Evolutionary conservation across 306 rosid genomes (phyloP).

Genomic region (Ormosia emarginata): DNA sequence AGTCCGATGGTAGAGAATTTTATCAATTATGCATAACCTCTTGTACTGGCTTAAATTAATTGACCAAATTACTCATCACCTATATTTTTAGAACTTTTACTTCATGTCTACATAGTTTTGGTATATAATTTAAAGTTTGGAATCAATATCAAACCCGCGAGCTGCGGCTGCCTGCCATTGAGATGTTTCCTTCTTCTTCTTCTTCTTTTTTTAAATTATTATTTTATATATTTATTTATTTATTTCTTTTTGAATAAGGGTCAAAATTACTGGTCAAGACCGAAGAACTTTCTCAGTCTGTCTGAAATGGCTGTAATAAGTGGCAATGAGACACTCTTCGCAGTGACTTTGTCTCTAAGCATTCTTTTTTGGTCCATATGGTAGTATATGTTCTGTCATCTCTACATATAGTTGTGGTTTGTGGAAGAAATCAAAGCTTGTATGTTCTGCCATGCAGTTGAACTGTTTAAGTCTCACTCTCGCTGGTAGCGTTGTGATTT

Average conservation of each 20-base stretch:
- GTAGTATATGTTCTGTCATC: not conserved
- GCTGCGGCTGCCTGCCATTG: not conserved
- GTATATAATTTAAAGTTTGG: not conserved
- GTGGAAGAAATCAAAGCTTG: not conserved
- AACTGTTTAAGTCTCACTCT: not conserved
- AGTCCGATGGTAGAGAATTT: not conserved
- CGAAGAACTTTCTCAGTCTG: not conserved
- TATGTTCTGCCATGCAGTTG: not conserved
- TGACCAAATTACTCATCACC: conserved; percentile 15
- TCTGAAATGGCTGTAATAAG: not conserved
- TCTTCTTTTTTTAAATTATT: not conserved
- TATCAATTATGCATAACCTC: not conserved
- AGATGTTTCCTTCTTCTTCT: not conserved
- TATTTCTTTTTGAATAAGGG: not conserved
- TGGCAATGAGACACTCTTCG: not conserved
- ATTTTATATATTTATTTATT: too few species aligned
- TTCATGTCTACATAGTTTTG: not conserved
- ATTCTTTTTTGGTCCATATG: not conserved
- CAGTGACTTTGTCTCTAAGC: not conserved
- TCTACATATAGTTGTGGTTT: not conserved
- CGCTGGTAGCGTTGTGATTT: not conserved
- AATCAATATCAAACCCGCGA: not conserved
- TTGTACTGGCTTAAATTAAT: conserved; percentile 5
- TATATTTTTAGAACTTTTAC: conserved; percentile 3
- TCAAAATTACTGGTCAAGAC: not conserved